Evolutionary conservation across 139 green algal species (phyloP), one percentile per base, ranked within the genome.

Genomic region (Asterochloris sp.): DNA sequence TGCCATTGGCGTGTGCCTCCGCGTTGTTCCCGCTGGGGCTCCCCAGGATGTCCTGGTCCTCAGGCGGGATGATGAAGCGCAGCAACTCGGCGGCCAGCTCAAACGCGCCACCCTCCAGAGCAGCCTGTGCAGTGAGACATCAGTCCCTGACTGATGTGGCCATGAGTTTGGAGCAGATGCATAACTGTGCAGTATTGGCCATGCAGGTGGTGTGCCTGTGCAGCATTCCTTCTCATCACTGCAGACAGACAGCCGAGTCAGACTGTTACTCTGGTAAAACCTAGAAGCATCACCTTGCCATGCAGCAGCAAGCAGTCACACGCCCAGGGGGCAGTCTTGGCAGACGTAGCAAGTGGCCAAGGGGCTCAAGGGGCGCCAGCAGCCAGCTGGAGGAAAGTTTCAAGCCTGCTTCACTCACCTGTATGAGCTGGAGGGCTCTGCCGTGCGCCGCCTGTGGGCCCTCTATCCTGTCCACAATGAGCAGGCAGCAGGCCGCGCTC

Each of bases 381-480:
- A 47, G n/a, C 16, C 24, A 19, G n/a, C 24, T 10, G 10, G 26
- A 76, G 69, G n/a, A n/a, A n/a, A n/a, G 13, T n/a, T 69, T 73
- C 29, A 24, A 81, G 19, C 10, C n/a, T 54, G 17, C 23, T 68
- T 64, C 11, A 27, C 21, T 28, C 29, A 83, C 75, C 81, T 82
- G 60, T 26, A 88, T 82, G 9, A 96, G 88, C 61, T 85, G 90
- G 69, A 98, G 83, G 28, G 90, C 89, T 74, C 91, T 87, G 62
- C 28, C 73, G 28, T 93, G 89, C 12, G 92, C 91, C 21, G 83
- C 21, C 0, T 71, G 66, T 0, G 87, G 68, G 28, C 95, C 93
- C 86, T 97, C 90, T 1, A 98, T 88, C 19, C 89, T 83, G 85
- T 96, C 91, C 14, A 96, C 90, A 38, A 96, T 91, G 47, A 98